phyloP scores from a whole-genome alignment of 1,284 basidiomycete genomes.

The Trichosporon sp. region DNA sequence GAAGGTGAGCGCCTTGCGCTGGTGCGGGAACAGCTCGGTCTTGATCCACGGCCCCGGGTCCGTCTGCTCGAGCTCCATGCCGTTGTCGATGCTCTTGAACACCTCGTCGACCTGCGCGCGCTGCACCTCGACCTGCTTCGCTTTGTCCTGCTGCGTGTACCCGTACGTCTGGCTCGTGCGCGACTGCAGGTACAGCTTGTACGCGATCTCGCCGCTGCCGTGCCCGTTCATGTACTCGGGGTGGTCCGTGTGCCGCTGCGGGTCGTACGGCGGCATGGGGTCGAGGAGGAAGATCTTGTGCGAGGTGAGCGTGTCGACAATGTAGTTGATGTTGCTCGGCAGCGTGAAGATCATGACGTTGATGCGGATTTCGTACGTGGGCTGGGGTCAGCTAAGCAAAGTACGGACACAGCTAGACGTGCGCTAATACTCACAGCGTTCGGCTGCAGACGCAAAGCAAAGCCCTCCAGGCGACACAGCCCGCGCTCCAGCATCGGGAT shows the following conservation, averaged over 20 bases:
- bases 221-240: constrained; percentile 82
- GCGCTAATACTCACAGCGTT: constrained; percentile 41
- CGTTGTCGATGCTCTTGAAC: constrained; percentile 80
- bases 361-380: constrained; percentile 55
- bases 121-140: constrained; percentile 84
- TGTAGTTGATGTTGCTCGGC: constrained; percentile 77
- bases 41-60: constrained; percentile 81
- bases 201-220: constrained; percentile 45
- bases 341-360: constrained; percentile 87
- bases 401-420: background rate
- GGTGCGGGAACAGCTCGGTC: constrained; percentile 91
- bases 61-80: constrained; percentile 78
- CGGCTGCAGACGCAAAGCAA: constrained; percentile 46
- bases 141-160: constrained; percentile 52
- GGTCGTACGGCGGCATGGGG: constrained; percentile 58
- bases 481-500: constrained; percentile 77
- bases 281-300: constrained; percentile 72
- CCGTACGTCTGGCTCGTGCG: constrained; percentile 20
- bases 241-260: constrained; percentile 58
- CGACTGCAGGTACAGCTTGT: constrained; percentile 19
- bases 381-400: constrained; percentile 15
- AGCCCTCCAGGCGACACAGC: constrained; percentile 74
- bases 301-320: constrained; percentile 68
- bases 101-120: constrained; percentile 89
- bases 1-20: constrained; percentile 96